phyloP scores from a whole-genome alignment of 352 stramenopile genomes.

The Phytophthora megakarya region DNA sequence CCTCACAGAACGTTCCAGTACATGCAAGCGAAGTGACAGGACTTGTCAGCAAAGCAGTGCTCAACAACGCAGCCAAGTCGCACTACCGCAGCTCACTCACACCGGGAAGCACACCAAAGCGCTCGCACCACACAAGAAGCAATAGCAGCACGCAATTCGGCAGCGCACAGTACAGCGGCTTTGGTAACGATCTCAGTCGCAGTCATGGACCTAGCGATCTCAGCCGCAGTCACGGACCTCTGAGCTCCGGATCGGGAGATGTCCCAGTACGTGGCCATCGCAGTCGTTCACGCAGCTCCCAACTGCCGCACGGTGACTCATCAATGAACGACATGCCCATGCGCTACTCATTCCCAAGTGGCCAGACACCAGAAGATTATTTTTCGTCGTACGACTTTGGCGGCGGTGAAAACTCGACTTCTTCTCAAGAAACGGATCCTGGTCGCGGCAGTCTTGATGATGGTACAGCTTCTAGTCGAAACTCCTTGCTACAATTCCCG shows the following conservation, averaged over 20 bases:
- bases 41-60: conserved; percentile 76
- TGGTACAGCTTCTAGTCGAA: conserved; percentile 20
- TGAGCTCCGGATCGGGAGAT: conserved; percentile 32
- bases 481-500: conserved; percentile 54
- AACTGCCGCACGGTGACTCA: conserved; percentile 44
- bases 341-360: conserved; percentile 70
- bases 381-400: conserved; percentile 52
- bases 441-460: conserved; percentile 31
- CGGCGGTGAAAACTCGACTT: conserved; percentile 47
- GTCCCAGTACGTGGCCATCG: conserved; percentile 51
- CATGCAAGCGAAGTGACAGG: conserved; percentile 73
- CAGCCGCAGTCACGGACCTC: conserved; percentile 34
- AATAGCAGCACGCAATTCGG: conserved; percentile 39
- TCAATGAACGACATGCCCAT: conserved; percentile 44
- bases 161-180: conserved; percentile 33
- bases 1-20: conserved; percentile 65
- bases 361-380: conserved; percentile 60
- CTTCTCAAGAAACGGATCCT: conserved; percentile 57
- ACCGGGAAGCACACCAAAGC: conserved; percentile 56
- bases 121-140: conserved; percentile 38
- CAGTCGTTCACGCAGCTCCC: conserved; percentile 58
- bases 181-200: conserved; percentile 35
- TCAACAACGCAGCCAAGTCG: conserved; percentile 76
- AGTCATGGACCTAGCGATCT: conserved; percentile 36
- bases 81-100: conserved; percentile 73